Base-by-base conservation (phyloP, 768 basidiomycete genomes). In the Tephrocybe sp. region DNA sequence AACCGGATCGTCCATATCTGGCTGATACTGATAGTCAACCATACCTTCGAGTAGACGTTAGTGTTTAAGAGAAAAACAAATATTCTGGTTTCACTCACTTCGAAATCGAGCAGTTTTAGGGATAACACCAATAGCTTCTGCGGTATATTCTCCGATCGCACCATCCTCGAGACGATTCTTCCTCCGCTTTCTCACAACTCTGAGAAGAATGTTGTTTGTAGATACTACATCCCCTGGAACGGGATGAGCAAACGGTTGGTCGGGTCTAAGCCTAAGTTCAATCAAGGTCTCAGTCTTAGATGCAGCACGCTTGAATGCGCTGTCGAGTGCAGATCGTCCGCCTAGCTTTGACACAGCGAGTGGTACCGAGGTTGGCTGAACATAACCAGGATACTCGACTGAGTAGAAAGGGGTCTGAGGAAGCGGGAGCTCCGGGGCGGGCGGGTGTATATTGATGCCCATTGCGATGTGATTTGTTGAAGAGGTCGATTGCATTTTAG, bases 1-100 rank as follows among this genome's bases (percentile, higher is more conserved):
- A 3, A 92, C 70, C 2, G 87, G 84, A 60, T 96, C 92, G 12
- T 80, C 66, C 64, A 75, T 70, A 50, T 87, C 75, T 1, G 92
- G 92, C 53, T 85, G 79, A 67, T 84, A 97, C 67, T 97, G 94
- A 64, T 84, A 97, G 66, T 98, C 96, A 34, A 85, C 90, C 89
- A 98, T 92, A 51, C 85, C 96, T 98, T 51, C 32, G 40, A 26
- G 3, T 26, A 12, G 52, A 35, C n/a, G 39, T 45, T 23, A 48
- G 35, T 11, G 34, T 36, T 39, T 38, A n/a, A 33, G 9, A 19
- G 9, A 32, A 53, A 20, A 19, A 14, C 36, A 8, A 48, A 33
- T 14, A 10, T 16, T 36, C 56, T 16, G 40, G 16, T 19, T 17
- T 34, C 16, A 74, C 87, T 69, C 62, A 95, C 96, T 87, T 69